Evolutionary conservation across 139 green algal genomes (phyloP), one percentile per base, ranked within the genome.

Genomic region (Tetraselmis striata): DNA sequence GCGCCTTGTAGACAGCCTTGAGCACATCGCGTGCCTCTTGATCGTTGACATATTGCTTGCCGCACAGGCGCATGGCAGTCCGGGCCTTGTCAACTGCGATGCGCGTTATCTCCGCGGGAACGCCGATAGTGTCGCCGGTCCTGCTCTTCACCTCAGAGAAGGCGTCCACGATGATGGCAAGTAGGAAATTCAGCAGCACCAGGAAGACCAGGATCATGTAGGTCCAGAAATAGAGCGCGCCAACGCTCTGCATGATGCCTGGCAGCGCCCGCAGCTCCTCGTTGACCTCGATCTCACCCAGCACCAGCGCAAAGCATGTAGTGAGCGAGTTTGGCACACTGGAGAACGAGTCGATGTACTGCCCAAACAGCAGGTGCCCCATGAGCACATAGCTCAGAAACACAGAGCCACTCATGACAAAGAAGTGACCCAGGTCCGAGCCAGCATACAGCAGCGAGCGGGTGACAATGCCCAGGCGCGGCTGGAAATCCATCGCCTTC

Each of bases 401-500:
- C 80, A 97, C 91, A 79, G 94, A 92, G 83, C 86, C 85, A 0
- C 87, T 90, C 29, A 97, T 90, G 28, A 96, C 85, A 74, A 90
- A 90, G 79, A 97, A 97, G 84, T 97, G 93, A 58, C 95, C 83
- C n/a, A 97, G 90, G 81, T 97, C 94, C 31, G 92, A 88, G 0
- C 88, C 89, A 0, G 93, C 91, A 30, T 92, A 86, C 76, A 87
- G 87, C 59, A 97, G 86, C 1, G 94, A 95, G 32, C 91, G 90
- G 0, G 93, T 97, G 29, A 97, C 91, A 5, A 96, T 90, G 24
- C 92, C 93, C 59, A 95, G 86, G 1, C 94, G 88, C 1, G 93
- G 93, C 90, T 97, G 94, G 90, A 97, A 97, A 88, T 97, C 89
- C 94, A 97, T 96, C 31, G 90, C 89, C 86, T 94, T 94, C 78